Conservation (phyloP, 2,329 filamentous ascomycete genomes). For the Penicillium sp. region DNA sequence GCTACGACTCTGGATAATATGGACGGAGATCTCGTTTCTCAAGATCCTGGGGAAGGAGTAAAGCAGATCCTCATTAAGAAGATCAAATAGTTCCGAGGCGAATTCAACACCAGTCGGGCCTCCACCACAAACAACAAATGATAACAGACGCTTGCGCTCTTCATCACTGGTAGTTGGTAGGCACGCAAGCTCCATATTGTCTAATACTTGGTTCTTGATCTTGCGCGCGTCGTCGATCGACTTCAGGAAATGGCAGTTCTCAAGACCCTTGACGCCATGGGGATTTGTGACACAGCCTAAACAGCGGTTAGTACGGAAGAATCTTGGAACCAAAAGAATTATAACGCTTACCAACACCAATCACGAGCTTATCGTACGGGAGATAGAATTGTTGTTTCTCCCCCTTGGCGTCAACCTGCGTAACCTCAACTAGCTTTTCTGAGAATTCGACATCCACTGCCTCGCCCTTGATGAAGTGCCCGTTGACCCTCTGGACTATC, state of each 20-base stretch:
- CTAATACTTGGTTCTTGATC: conserved; percentile 86
- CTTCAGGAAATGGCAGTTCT: conserved; percentile 94
- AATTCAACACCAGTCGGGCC: conserved; percentile 98
- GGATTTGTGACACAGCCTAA: conserved; percentile 84
- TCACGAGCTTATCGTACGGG: conserved; percentile 94
- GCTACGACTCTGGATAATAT: conserved; percentile 90
- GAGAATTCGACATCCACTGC: conserved; percentile 92
- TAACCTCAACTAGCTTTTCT: conserved; percentile 85
- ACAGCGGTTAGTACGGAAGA: conserved; percentile 9
- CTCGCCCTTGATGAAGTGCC: conserved; percentile 86
- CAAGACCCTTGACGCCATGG: conserved; percentile 92
- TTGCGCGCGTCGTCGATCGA: conserved; percentile 88
- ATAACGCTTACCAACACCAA: conserved; percentile 71
- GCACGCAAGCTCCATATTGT: conserved; percentile 88
- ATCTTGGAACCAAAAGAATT: conserved; percentile 2
- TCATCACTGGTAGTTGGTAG: conserved; percentile 90
- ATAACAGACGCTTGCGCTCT: conserved; percentile 83
- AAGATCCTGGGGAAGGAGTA: conserved; percentile 83
- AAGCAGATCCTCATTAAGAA: conserved; percentile 92
- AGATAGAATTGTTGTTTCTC: conserved; percentile 85
- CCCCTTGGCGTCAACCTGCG: conserved; percentile 72
- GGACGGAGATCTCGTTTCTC: conserved; percentile 97
- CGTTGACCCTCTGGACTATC: conserved; percentile 76
- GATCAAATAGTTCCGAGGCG: conserved; percentile 92
- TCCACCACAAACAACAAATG: conserved; percentile 94